A percentile compares a stretch with the other conserved stretches of the same genome.
phyloP scores from a whole-genome alignment of 208 protist genomes.

The Ichthyophonus hoferi region DNA sequence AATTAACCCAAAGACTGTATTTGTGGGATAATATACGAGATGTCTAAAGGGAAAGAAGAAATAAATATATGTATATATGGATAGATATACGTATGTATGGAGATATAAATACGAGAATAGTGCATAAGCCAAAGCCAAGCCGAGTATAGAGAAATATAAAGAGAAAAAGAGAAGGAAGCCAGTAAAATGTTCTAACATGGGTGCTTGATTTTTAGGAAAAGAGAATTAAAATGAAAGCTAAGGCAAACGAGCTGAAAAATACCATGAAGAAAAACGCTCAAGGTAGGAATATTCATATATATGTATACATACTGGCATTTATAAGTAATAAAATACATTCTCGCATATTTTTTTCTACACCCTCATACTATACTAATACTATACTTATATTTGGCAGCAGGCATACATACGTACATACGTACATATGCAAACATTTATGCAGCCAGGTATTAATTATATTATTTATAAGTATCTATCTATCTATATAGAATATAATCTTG shows the following conservation, averaged over 20 bases:
- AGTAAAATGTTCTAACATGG: neutral
- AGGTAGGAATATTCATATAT: too few relatives aligned
- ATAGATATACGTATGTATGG: neutral
- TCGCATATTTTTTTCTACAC: slow-evolving; percentile 14
- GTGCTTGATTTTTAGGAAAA: neutral
- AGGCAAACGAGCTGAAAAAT: neutral
- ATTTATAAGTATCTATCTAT: too few relatives aligned
- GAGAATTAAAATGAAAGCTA: neutral
- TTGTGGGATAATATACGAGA: too few relatives aligned
- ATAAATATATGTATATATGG: neutral
- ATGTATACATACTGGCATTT: too few relatives aligned
- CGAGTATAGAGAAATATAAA: neutral
- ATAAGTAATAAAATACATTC: neutral
- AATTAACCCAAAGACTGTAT: neutral
- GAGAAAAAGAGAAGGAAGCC: neutral
- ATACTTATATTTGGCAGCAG: too few relatives aligned
- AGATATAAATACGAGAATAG: neutral
- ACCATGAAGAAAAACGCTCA: neutral
- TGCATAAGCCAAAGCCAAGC: neutral
- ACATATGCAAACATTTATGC: too few relatives aligned
- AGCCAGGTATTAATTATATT: too few relatives aligned
- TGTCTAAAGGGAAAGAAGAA: neutral
- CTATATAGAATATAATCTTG: neutral
- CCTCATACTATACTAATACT: too few relatives aligned
- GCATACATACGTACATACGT: too few relatives aligned